A percentile compares a stretch with the other conserved stretches of the same genome.
Conservation (phyloP, 257 asterid genomes). For the Solanum pennellii region DNA sequence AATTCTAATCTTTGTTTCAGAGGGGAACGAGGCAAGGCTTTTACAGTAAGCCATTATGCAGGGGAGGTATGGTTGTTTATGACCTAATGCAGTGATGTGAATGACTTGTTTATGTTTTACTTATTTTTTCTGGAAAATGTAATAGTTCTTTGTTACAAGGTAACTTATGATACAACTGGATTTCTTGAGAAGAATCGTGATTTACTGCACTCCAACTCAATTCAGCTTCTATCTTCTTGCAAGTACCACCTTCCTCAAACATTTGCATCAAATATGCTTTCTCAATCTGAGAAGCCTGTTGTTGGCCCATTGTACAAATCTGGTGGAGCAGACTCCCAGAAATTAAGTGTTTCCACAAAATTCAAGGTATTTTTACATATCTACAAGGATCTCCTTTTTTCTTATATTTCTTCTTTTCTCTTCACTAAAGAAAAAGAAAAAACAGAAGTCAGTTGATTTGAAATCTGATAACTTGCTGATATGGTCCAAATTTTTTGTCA, state of each 20-base stretch:
- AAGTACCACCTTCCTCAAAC: constrained; percentile 76
- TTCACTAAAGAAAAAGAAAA: not conserved
- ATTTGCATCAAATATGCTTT: constrained; percentile 81
- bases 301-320: constrained; percentile 80
- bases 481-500: not conserved
- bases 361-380: constrained; percentile 51
- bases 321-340: constrained; percentile 96
- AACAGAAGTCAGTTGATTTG: not conserved
- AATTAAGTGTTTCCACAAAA: constrained; percentile 85
- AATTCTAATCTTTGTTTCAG: constrained; percentile 68
- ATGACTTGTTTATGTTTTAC: not conserved
- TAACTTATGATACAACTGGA: constrained; percentile 75
- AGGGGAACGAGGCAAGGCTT: constrained; percentile 79
- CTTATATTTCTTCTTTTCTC: not conserved
- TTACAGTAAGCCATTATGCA: constrained; percentile 83
- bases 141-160: constrained; percentile 36
- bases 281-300: constrained; percentile 78
- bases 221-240: constrained; percentile 86
- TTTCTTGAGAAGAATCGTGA: constrained; percentile 98
- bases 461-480: not conserved
- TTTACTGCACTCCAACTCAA: constrained; percentile 78
- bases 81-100: not conserved
- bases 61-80: constrained; percentile 64
- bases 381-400: not conserved
- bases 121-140: not conserved